Evolutionary conservation across 345 rosid species (phyloP).

Genomic region (Anastatica hierochuntica): DNA sequence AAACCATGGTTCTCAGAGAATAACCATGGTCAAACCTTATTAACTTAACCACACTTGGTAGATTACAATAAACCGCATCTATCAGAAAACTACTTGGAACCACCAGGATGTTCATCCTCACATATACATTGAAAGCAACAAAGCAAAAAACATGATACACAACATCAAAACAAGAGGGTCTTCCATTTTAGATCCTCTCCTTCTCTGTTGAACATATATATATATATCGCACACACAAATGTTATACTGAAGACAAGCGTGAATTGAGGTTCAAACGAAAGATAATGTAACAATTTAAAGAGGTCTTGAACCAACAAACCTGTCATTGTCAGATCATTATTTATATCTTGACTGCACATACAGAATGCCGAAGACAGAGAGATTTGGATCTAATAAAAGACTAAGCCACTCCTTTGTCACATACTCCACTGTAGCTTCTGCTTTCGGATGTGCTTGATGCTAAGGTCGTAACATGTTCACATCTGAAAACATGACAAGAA

Average conservation of each 20-base stretch:
- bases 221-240: too few relatives aligned
- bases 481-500: not conserved
- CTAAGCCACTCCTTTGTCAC: not conserved
- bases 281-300: too few relatives aligned
- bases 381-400: not conserved
- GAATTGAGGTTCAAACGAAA: too few relatives aligned
- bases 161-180: constrained; percentile 7
- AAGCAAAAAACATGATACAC: not conserved
- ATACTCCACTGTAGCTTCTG: not conserved
- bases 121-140: too few relatives aligned
- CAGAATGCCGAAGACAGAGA: not conserved
- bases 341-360: not conserved
- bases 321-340: not conserved
- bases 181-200: not conserved
- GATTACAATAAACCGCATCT: not conserved
- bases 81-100: not conserved
- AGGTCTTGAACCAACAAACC: not conserved
- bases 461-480: not conserved
- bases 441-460: constrained; percentile 4
- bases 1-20: too few relatives aligned
- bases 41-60: too few relatives aligned
- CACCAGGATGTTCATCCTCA: not conserved
- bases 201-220: not conserved
- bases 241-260: too few relatives aligned
- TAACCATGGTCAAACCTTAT: too few relatives aligned